These are phyloP conservation scores for Podaxis sp. DNA, from an alignment of 768 basidiomycete species.

Conservation along the genomic window DNA sequence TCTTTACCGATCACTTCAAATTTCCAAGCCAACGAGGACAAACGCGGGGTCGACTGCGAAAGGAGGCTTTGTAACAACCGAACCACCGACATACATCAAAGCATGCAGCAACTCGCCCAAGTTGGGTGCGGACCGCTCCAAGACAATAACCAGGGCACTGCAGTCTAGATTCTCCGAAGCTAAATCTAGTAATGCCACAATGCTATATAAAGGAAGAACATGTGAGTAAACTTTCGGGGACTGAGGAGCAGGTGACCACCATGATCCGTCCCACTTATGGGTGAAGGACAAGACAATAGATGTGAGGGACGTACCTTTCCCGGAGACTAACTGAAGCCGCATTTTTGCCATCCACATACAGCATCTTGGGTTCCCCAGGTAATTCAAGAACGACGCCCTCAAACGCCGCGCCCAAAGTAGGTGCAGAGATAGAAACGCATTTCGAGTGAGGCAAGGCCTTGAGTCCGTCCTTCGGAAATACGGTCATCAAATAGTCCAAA, in stretches of 20 bases:
- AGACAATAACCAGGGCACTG: conserved; percentile 71
- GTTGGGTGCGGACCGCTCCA: conserved; percentile 68
- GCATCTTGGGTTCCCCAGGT: conserved; percentile 64
- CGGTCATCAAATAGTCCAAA: conserved; percentile 70
- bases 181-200: conserved; percentile 82
- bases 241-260: neutral
- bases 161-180: conserved; percentile 83
- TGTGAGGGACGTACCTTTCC: conserved; percentile 56
- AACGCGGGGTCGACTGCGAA: conserved; percentile 74
- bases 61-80: conserved; percentile 75
- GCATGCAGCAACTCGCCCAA: conserved; percentile 79
- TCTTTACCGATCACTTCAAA: conserved; percentile 31
- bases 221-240: conserved; percentile 2
- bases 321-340: conserved; percentile 74
- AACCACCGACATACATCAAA: conserved; percentile 89
- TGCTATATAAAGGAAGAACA: conserved; percentile 37
- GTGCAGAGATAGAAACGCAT: conserved; percentile 68
- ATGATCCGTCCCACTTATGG: conserved; percentile 8
- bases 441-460: conserved; percentile 67
- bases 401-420: conserved; percentile 64
- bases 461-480: conserved; percentile 74
- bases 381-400: conserved; percentile 76
- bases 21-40: conserved; percentile 83
- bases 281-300: conserved; percentile 7
- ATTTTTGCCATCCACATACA: conserved; percentile 84